Percentiles rank a stretch among this genome's conserved stretches.
Conservation (phyloP, 306 rosid genomes). For the Corylus americana region DNA sequence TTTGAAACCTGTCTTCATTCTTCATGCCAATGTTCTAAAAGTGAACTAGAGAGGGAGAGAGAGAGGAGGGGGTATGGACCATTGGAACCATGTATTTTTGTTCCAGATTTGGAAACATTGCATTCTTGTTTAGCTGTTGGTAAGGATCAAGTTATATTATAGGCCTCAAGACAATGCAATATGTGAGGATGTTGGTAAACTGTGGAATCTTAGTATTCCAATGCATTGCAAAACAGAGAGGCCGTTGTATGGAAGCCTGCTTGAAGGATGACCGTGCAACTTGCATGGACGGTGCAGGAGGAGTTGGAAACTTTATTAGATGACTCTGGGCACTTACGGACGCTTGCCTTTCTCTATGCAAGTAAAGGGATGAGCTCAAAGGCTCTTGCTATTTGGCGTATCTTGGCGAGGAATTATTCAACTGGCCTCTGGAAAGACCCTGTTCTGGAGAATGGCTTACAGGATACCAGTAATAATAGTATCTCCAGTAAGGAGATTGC, state of each 20-base stretch:
- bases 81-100: background rate
- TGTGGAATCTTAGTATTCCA: constrained; percentile 47
- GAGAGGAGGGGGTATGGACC: background rate
- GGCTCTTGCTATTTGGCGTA: constrained; percentile 88
- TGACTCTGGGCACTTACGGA: constrained; percentile 84
- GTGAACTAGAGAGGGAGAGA: background rate
- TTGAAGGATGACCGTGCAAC: constrained; percentile 52
- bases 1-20: background rate
- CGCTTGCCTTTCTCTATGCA: constrained; percentile 93
- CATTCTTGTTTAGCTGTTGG: constrained; percentile 15
- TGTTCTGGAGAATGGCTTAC: constrained; percentile 38
- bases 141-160: constrained; percentile 18
- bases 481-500: constrained; percentile 74
- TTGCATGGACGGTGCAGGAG: constrained; percentile 77
- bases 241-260: constrained; percentile 44
- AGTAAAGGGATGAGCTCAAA: constrained; percentile 93
- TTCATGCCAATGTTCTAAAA: background rate
- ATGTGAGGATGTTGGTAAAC: constrained; percentile 32
- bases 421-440: constrained; percentile 81
- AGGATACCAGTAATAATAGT: constrained; percentile 32
- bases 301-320: constrained; percentile 92
- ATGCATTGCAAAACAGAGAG: constrained; percentile 52
- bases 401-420: constrained; percentile 81
- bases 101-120: constrained; percentile 1
- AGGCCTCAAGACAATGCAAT: constrained; percentile 41